These are phyloP conservation scores for Bruguiera sexangula DNA, from an alignment of 345 rosid genomes.

Conservation along the genomic window DNA sequence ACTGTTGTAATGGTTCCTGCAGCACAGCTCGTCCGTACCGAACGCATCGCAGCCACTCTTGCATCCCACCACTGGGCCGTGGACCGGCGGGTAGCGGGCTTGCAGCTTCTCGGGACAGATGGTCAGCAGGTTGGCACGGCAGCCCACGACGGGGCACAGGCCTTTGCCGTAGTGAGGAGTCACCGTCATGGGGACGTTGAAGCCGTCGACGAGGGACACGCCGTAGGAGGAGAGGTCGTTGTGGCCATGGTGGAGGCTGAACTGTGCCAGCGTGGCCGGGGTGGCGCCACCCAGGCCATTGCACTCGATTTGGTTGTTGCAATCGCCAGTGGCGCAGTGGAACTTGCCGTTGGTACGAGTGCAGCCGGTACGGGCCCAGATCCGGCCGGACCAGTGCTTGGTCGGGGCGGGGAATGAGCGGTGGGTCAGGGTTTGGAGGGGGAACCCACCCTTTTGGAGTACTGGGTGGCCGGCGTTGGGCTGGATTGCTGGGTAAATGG, in stretches of 20 bases:
- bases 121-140: slow-evolving; percentile 52
- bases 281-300: slow-evolving; percentile 74
- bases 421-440: slow-evolving; percentile 54
- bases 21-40: slow-evolving; percentile 80
- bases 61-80: slow-evolving; percentile 76
- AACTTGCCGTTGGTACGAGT: slow-evolving; percentile 38
- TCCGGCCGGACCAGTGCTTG: slow-evolving; percentile 82
- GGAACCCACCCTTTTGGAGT: slow-evolving; percentile 75
- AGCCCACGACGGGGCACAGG: slow-evolving; percentile 80
- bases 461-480: slow-evolving; percentile 80
- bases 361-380: slow-evolving; percentile 90
- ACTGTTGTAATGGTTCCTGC: slow-evolving; percentile 74
- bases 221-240: slow-evolving; percentile 70
- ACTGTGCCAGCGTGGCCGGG: slow-evolving; percentile 77
- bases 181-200: slow-evolving; percentile 81
- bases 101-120: slow-evolving; percentile 62
- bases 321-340: slow-evolving; percentile 76
- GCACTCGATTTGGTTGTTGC: slow-evolving; percentile 72
- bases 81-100: slow-evolving; percentile 31
- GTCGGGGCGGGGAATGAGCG: slow-evolving; percentile 71
- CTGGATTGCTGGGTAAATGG: slow-evolving; percentile 87
- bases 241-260: slow-evolving; percentile 69
- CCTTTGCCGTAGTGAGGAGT: slow-evolving; percentile 94
- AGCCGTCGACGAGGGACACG: slow-evolving; percentile 87
- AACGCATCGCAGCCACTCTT: slow-evolving; percentile 87